A percentile compares a stretch with the other conserved stretches of the same genome.
phyloP scores from a whole-genome alignment of 805 yeast species.

The Candida manassasensis region DNA sequence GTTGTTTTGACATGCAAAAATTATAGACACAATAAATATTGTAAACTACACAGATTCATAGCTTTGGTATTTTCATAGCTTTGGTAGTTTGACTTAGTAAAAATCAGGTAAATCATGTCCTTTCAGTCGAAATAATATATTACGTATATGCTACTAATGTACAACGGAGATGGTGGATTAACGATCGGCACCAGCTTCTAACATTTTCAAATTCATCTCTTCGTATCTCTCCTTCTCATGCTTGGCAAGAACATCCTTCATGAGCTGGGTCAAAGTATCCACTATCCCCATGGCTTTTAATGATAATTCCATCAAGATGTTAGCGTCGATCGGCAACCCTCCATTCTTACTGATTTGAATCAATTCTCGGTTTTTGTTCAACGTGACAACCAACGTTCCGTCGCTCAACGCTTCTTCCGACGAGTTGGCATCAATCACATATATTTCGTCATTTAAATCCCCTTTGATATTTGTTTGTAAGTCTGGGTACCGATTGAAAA shows the following conservation, averaged over 20 bases:
- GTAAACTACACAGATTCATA: too few relatives aligned
- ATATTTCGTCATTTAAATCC: constrained; percentile 52
- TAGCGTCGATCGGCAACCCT: constrained; percentile 77
- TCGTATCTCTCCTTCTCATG: constrained; percentile 50
- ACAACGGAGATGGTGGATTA: constrained; percentile 8
- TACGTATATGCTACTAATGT: background rate
- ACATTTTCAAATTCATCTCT: constrained; percentile 23
- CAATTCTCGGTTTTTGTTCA: constrained; percentile 85
- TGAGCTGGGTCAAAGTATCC: constrained; percentile 57
- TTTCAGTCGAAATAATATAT: background rate
- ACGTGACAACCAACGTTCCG: constrained; percentile 78
- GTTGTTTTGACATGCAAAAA: too few relatives aligned
- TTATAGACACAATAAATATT: too few relatives aligned
- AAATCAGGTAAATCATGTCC: too few relatives aligned
- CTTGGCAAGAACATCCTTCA: constrained; percentile 48
- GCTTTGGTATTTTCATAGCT: too few relatives aligned
- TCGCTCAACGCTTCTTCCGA: constrained; percentile 74
- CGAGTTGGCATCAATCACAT: constrained; percentile 69
- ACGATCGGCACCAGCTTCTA: constrained; percentile 34
- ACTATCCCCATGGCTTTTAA: constrained; percentile 63
- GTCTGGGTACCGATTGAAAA: constrained; percentile 61
- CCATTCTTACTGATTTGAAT: constrained; percentile 91
- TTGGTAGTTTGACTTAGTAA: too few relatives aligned
- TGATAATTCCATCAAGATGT: constrained; percentile 61
- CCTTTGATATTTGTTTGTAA: constrained; percentile 67